Percentiles rank a stretch among this genome's conserved stretches.
These are phyloP conservation scores for Leccinum incarnatum DNA, from an alignment of 768 basidiomycete species.

Conservation along the genomic window DNA sequence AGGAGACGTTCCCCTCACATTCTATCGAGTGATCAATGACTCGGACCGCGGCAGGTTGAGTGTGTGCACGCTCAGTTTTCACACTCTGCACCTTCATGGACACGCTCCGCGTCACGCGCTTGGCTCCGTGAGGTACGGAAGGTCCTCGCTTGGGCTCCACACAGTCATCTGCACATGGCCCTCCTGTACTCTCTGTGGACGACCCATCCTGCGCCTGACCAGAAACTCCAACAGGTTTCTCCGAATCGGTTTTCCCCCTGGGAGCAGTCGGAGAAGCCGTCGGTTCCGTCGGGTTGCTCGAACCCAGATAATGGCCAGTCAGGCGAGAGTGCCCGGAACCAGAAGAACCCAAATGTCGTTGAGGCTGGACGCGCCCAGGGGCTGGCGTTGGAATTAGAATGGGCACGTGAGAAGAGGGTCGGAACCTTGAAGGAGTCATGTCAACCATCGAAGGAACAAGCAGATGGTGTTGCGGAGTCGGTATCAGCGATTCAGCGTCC, in stretches of 20 bases:
- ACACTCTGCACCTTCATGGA: too few species aligned
- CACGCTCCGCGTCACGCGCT: too few species aligned
- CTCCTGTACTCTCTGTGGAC: not conserved
- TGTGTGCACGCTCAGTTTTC: too few species aligned
- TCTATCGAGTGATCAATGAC: too few species aligned
- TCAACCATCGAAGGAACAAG: not conserved
- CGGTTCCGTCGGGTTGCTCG: not conserved
- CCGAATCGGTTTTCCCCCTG: too few species aligned
- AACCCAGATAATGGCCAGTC: not conserved
- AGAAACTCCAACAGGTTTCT: not conserved
- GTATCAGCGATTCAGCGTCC: too few species aligned
- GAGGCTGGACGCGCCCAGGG: constrained; percentile 1
- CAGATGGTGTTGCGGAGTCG: constrained; percentile 1
- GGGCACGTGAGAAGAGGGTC: not conserved
- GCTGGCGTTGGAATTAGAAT: not conserved
- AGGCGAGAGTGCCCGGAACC: constrained; percentile 3
- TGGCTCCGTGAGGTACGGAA: too few species aligned
- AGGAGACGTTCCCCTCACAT: too few species aligned
- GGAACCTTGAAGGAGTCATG: constrained; percentile 1
- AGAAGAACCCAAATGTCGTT: not conserved
- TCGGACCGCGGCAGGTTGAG: too few species aligned
- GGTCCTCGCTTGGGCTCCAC: too few species aligned
- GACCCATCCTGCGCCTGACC: not conserved
- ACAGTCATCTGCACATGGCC: not conserved
- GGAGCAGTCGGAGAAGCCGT: constrained; percentile 2